These are phyloP conservation scores for Tulasnella sp. DNA, from an alignment of 768 basidiomycete species.

Conservation along the genomic window DNA sequence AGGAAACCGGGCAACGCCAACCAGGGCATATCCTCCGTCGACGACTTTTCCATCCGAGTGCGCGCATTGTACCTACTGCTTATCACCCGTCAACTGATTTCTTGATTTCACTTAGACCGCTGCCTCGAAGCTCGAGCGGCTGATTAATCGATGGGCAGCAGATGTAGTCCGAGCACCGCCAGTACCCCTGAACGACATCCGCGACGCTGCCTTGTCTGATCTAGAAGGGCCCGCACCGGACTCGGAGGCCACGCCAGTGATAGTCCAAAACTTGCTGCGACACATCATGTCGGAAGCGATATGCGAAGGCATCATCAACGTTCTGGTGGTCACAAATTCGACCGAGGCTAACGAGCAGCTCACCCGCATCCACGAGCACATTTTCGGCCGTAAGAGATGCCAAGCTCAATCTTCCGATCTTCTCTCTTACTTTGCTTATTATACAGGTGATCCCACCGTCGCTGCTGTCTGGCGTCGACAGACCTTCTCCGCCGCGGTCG, in stretches of 20 bases:
- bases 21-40: constrained; percentile 53
- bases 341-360: constrained; percentile 74
- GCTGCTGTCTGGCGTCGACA: constrained; percentile 84
- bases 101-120: constrained; percentile 41
- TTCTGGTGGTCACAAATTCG: constrained; percentile 76
- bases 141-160: constrained; percentile 81
- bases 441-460: constrained; percentile 70
- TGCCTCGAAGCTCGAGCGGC: constrained; percentile 68
- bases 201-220: constrained; percentile 48
- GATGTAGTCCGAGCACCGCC: constrained; percentile 54
- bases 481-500: constrained; percentile 80
- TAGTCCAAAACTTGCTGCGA: constrained; percentile 66
- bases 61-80: constrained; percentile 16
- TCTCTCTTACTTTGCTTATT: too few relatives aligned
- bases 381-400: constrained; percentile 56
- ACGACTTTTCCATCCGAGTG: constrained; percentile 84
- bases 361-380: constrained; percentile 77
- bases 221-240: constrained; percentile 41
- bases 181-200: constrained; percentile 39
- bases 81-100: not conserved
- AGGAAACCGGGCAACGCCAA: constrained; percentile 17
- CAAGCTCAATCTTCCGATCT: not conserved
- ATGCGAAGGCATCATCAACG: constrained; percentile 71
- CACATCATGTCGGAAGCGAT: constrained; percentile 65
- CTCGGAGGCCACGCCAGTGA: constrained; percentile 42